Conservation (phyloP, 345 rosid genomes). For the Brassica carinata region DNA sequence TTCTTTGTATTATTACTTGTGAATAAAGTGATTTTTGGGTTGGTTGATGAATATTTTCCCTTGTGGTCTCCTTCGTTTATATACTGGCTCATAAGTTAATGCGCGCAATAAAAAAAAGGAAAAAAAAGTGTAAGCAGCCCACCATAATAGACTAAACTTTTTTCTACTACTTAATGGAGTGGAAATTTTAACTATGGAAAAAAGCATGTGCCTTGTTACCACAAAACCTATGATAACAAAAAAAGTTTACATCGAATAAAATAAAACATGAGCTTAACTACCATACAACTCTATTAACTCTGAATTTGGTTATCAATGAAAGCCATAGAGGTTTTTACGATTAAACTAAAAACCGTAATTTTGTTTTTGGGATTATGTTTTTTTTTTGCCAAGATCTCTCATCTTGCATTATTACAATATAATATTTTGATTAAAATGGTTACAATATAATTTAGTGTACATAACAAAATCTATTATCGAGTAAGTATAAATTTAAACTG, state of each 20-base stretch:
- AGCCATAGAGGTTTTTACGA: neutral
- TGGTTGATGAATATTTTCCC: neutral
- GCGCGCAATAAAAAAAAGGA: neutral
- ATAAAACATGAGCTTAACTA: neutral
- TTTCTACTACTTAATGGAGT: neutral
- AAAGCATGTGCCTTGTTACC: neutral
- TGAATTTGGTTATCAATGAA: neutral
- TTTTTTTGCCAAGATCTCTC: neutral
- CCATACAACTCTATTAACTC: neutral
- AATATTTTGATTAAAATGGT: no score
- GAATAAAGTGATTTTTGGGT: neutral
- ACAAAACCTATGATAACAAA: neutral
- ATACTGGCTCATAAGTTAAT: neutral
- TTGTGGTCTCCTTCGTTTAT: neutral
- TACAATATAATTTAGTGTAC: no score
- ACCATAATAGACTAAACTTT: neutral
- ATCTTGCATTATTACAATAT: neutral
- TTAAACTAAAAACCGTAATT: neutral
- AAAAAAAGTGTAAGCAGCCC: neutral
- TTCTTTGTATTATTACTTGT: neutral
- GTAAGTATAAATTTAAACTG: no score
- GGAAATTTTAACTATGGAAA: neutral
- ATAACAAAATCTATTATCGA: no score
- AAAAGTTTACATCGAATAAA: neutral
- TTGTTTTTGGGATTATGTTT: neutral